Percentiles rank a stretch among this genome's conserved stretches.
phyloP scores from a whole-genome alignment of 345 rosid species.

The Barbarea vulgaris region DNA sequence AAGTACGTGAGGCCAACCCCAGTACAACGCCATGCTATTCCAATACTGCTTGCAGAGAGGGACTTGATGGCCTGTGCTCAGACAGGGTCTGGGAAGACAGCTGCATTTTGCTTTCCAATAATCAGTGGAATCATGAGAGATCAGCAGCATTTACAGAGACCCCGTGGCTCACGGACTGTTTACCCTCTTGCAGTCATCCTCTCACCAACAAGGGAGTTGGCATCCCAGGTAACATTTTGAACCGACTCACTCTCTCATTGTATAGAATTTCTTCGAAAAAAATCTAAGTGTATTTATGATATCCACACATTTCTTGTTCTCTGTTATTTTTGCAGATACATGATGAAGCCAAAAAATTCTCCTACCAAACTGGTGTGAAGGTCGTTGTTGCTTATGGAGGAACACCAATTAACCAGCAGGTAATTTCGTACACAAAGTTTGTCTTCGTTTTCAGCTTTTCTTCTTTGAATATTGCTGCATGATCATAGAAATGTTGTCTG shows the following conservation, averaged over 20 bases:
- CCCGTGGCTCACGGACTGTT: slow-evolving; percentile 86
- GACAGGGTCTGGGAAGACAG: slow-evolving; percentile 99
- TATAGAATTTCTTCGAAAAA: background rate
- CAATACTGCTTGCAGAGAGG: slow-evolving; percentile 75
- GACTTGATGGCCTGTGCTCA: slow-evolving; percentile 99
- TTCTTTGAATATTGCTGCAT: background rate
- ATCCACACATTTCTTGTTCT: background rate
- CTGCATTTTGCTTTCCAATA: slow-evolving; percentile 98
- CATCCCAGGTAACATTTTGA: slow-evolving; percentile 65
- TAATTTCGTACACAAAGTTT: slow-evolving; percentile 19
- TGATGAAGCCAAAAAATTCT: slow-evolving; percentile 92
- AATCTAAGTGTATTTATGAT: background rate
- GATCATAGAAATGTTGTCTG: background rate
- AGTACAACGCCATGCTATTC: slow-evolving; percentile 91
- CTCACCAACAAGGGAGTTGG: slow-evolving; percentile 96
- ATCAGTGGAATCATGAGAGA: slow-evolving; percentile 90
- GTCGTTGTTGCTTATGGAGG: slow-evolving; percentile 99
- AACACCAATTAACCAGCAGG: slow-evolving; percentile 96
- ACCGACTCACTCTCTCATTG: background rate
- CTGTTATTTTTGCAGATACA: slow-evolving; percentile 66
- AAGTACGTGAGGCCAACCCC: slow-evolving; percentile 98
- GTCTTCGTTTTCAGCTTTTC: background rate
- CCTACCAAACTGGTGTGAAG: slow-evolving; percentile 98
- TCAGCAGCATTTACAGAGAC: slow-evolving; percentile 61
- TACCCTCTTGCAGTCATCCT: slow-evolving; percentile 95